These are phyloP conservation scores for Aspergillus sp. DNA, from an alignment of 2,329 filamentous ascomycete species.

Conservation along the genomic window DNA sequence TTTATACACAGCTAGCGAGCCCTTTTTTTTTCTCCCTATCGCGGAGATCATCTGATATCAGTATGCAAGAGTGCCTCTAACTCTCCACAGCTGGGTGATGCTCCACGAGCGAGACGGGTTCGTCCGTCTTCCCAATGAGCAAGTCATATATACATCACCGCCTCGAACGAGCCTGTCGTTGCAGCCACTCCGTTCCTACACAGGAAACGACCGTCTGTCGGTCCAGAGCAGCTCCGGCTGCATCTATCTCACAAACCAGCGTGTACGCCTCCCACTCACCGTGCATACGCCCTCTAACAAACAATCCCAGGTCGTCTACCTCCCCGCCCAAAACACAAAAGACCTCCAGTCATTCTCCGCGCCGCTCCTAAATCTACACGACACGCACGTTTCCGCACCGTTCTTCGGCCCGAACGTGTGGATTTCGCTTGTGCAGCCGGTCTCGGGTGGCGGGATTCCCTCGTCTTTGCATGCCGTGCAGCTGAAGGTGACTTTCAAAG, in stretches of 20 bases:
- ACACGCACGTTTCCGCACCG: conserved; percentile 75
- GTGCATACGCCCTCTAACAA: conserved; percentile 5
- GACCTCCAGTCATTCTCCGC: conserved; percentile 79
- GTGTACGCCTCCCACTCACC: conserved; percentile 46
- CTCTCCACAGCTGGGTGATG: conserved; percentile 72
- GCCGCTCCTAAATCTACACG: conserved; percentile 77
- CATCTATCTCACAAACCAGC: conserved; percentile 74
- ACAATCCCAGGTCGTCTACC: conserved; percentile 66
- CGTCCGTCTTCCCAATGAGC: conserved; percentile 76
- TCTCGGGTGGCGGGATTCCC: conserved; percentile 74
- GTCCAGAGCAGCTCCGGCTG: conserved; percentile 65
- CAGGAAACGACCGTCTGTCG: conserved; percentile 54
- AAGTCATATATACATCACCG: conserved; percentile 69
- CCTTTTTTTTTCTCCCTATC: no score
- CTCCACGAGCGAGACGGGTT: conserved; percentile 63
- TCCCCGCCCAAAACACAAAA: conserved; percentile 60
- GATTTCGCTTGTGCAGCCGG: conserved; percentile 70
- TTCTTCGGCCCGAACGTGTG: conserved; percentile 92
- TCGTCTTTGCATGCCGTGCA: conserved; percentile 63
- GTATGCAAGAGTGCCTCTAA: no score
- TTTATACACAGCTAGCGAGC: no score
- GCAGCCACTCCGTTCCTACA: conserved; percentile 58
- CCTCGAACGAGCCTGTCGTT: conserved; percentile 69
- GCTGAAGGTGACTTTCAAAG: conserved; percentile 80
- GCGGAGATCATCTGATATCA: no score